Evolutionary conservation across 345 rosid genomes (phyloP).

Genomic region (Murraya koenigii): DNA sequence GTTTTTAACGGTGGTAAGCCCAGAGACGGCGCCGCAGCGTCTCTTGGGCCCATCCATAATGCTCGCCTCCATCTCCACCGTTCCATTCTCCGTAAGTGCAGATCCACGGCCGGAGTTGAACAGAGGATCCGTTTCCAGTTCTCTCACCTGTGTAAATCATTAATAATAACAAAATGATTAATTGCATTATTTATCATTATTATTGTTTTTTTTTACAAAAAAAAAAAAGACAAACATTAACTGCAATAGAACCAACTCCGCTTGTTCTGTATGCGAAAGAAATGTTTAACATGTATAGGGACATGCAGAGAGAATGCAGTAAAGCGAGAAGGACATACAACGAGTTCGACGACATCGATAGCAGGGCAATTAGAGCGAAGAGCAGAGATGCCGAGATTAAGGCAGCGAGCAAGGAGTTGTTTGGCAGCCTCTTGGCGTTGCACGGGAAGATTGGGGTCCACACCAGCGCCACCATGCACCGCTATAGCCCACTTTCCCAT

Average conservation of each 20-base stretch:
- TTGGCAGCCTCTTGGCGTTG: slow-evolving; percentile 86
- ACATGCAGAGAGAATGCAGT: not conserved
- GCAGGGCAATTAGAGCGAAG: slow-evolving; percentile 74
- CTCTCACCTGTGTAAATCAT: slow-evolving; percentile 49
- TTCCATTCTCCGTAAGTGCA: slow-evolving; percentile 81
- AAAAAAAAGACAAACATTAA: too few species aligned
- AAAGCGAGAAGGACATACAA: slow-evolving; percentile 37
- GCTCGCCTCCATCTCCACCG: slow-evolving; percentile 98
- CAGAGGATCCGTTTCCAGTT: slow-evolving; percentile 84
- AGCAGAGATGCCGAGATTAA: slow-evolving; percentile 77
- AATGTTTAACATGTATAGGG: not conserved
- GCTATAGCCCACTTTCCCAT: slow-evolving; percentile 98
- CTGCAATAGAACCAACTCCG: not conserved
- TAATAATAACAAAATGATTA: not conserved
- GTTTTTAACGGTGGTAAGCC: slow-evolving; percentile 79
- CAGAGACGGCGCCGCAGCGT: slow-evolving; percentile 93
- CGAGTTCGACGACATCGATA: slow-evolving; percentile 93
- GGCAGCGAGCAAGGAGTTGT: slow-evolving; percentile 82
- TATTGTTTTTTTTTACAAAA: too few species aligned
- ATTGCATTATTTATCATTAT: too few species aligned
- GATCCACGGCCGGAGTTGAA: slow-evolving; percentile 98
- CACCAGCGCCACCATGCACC: slow-evolving; percentile 98
- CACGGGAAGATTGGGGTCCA: slow-evolving; percentile 88
- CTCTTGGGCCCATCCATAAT: slow-evolving; percentile 89
- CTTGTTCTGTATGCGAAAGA: not conserved